phyloP scores from a whole-genome alignment of 1,284 basidiomycete species.

The Sanghuangporus baumii region DNA sequence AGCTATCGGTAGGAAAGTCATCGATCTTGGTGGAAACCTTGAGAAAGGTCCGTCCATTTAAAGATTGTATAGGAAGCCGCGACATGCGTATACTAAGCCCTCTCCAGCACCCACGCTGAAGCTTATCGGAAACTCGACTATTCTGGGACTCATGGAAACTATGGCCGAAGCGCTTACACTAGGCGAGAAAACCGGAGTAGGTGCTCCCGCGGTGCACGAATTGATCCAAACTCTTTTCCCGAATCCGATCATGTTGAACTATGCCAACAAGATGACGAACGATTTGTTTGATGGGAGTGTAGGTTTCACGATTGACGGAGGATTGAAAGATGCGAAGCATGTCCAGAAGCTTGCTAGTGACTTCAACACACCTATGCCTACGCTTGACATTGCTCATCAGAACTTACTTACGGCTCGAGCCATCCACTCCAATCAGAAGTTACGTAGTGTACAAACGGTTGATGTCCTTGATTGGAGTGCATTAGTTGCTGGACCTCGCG shows the following conservation, averaged over 20 bases:
- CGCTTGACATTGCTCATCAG: slow-evolving; percentile 71
- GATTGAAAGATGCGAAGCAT: slow-evolving; percentile 81
- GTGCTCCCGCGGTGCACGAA: slow-evolving; percentile 49
- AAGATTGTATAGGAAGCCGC: not conserved
- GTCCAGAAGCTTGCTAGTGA: slow-evolving; percentile 56
- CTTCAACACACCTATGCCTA: slow-evolving; percentile 76
- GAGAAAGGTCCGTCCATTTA: slow-evolving; percentile 52
- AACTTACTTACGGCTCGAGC: slow-evolving; percentile 78
- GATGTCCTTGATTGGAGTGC: slow-evolving; percentile 70
- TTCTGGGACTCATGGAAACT: slow-evolving; percentile 69
- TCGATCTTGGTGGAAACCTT: slow-evolving; percentile 71
- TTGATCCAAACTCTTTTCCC: slow-evolving; percentile 49
- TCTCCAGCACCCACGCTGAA: slow-evolving; percentile 71
- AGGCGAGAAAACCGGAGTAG: slow-evolving; percentile 80
- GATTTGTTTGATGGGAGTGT: slow-evolving; percentile 71
- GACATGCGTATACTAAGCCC: not conserved
- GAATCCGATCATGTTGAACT: slow-evolving; percentile 42
- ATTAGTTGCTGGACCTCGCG: slow-evolving; percentile 60
- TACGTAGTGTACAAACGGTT: slow-evolving; percentile 40
- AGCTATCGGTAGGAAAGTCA: slow-evolving; percentile 70
- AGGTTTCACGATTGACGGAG: slow-evolving; percentile 86
- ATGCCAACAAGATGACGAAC: slow-evolving; percentile 61
- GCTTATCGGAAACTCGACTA: slow-evolving; percentile 70
- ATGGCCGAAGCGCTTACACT: slow-evolving; percentile 80
- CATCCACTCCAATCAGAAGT: slow-evolving; percentile 44